Conservation (phyloP, 1,284 basidiomycete species). For the Omphalotus olearius region DNA sequence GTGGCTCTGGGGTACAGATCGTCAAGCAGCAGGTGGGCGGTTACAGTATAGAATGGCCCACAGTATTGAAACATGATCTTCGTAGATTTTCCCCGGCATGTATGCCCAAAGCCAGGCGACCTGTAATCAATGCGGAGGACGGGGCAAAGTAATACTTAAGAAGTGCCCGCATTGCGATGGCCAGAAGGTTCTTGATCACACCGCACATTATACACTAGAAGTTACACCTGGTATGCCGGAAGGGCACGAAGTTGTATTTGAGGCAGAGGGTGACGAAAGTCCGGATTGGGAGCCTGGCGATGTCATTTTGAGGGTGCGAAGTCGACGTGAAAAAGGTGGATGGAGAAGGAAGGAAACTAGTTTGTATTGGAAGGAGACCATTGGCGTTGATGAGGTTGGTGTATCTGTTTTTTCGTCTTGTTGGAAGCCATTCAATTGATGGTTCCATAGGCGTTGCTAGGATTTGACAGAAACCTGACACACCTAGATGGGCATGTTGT, state of each 20-base stretch:
- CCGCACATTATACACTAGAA: conserved; percentile 77
- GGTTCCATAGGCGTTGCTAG: conserved; percentile 62
- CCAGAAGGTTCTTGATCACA: conserved; percentile 79
- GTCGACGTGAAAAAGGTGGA: conserved; percentile 68
- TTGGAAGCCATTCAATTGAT: conserved; percentile 1
- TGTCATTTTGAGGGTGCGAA: conserved; percentile 79
- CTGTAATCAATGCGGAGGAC: conserved; percentile 80
- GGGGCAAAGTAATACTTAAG: conserved; percentile 73
- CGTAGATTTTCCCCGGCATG: conserved; percentile 90
- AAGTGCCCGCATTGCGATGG: conserved; percentile 82
- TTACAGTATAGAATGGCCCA: not conserved
- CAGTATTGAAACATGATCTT: conserved; percentile 31
- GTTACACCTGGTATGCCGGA: conserved; percentile 85
- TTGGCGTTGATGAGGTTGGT: conserved; percentile 84
- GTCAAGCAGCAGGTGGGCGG: conserved; percentile 69
- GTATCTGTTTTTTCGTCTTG: not conserved
- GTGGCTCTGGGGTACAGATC: conserved; percentile 81
- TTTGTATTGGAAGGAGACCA: conserved; percentile 85
- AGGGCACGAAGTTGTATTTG: conserved; percentile 86
- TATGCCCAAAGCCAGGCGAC: conserved; percentile 78
- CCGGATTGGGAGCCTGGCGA: conserved; percentile 93
- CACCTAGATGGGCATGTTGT: conserved; percentile 89
- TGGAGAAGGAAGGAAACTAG: conserved; percentile 87
- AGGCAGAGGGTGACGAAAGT: conserved; percentile 90
- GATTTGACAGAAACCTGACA: conserved; percentile 81